These are phyloP conservation scores for Lachancea dasiensis DNA, from an alignment of 805 yeast species.

Conservation along the genomic window DNA sequence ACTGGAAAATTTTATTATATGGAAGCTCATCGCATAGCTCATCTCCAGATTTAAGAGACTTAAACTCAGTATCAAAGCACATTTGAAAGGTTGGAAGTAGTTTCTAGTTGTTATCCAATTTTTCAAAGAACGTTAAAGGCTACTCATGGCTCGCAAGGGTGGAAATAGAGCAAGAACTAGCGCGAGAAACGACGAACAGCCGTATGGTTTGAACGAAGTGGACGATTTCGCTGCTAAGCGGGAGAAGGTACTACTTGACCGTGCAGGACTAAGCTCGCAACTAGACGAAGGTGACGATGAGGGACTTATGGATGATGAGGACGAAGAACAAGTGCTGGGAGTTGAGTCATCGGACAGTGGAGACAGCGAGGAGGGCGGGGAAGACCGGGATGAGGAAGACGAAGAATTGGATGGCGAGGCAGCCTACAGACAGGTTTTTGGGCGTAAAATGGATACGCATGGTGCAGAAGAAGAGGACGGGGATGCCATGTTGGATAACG, in stretches of 20 bases:
- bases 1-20: background rate
- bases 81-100: constrained; percentile 1
- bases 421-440: constrained; percentile 36
- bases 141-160: constrained; percentile 19
- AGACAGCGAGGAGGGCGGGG: constrained; percentile 33
- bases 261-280: constrained; percentile 44
- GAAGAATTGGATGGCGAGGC: constrained; percentile 33
- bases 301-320: constrained; percentile 38
- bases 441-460: constrained; percentile 21
- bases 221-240: constrained; percentile 59
- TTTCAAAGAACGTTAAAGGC: constrained; percentile 6
- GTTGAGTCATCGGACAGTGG: constrained; percentile 40
- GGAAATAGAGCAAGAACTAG: constrained; percentile 14
- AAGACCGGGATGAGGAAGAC: constrained; percentile 27
- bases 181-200: constrained; percentile 23
- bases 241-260: constrained; percentile 51
- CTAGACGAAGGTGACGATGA: constrained; percentile 43
- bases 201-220: constrained; percentile 55
- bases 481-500: constrained; percentile 33
- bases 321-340: constrained; percentile 43
- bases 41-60: constrained; percentile 17
- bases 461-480: constrained; percentile 28
- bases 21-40: constrained; percentile 14
- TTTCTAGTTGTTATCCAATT: constrained; percentile 4
- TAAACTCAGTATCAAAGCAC: background rate